These are phyloP conservation scores for Climacium dendroides DNA, from an alignment of 225 moss, liverwort and hornwort species.

Conservation along the genomic window DNA sequence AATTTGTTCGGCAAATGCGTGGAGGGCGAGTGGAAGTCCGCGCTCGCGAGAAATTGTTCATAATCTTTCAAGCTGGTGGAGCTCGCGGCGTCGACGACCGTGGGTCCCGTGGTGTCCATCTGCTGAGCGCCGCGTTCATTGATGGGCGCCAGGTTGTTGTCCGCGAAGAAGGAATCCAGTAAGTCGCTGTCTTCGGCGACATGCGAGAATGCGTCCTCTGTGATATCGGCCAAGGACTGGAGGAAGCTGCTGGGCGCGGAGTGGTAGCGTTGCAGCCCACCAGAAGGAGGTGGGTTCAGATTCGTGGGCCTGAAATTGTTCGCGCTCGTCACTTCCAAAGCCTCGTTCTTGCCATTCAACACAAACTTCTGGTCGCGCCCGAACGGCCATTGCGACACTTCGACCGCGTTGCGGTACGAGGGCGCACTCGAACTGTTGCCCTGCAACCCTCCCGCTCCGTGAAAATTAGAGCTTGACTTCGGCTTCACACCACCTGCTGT, in stretches of 20 bases:
- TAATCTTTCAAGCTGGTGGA: constrained; percentile 15
- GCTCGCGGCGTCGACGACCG: not conserved
- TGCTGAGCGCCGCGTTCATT: constrained; percentile 16
- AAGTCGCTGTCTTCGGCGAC: not conserved
- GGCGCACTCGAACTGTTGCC: not conserved
- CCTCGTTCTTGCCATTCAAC: constrained; percentile 9
- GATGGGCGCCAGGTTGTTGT: constrained; percentile 20
- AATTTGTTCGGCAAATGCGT: not conserved
- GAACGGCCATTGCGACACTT: constrained; percentile 11
- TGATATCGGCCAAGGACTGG: constrained; percentile 20
- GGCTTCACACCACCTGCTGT: not conserved
- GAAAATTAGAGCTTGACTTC: not conserved
- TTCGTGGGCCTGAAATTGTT: not conserved
- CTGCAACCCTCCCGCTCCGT: not conserved
- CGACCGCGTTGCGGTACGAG: not conserved
- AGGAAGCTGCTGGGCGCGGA: constrained; percentile 45
- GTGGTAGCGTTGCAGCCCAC: constrained; percentile 37
- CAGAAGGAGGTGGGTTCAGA: not conserved
- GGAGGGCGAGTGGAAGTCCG: not conserved
- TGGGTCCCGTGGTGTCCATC: constrained; percentile 15
- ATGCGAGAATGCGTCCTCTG: constrained; percentile 20
- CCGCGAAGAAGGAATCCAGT: constrained; percentile 5
- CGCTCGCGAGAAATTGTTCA: constrained; percentile 7
- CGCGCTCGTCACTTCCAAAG: not conserved
- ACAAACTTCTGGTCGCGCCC: constrained; percentile 16